Conservation (phyloP, 306 rosid species). For the Trichosanthes truncata region DNA sequence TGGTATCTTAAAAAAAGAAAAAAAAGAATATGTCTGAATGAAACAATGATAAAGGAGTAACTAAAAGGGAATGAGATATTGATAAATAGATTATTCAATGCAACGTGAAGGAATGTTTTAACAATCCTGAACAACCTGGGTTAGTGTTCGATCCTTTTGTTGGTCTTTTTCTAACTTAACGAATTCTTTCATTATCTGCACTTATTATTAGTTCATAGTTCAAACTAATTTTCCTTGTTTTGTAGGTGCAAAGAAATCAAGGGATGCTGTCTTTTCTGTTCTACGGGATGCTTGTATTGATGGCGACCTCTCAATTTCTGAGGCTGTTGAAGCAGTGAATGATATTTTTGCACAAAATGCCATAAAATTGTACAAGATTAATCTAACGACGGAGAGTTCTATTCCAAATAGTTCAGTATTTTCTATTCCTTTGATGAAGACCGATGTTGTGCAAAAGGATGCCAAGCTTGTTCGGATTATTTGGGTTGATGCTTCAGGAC, state of each 20-base stretch:
- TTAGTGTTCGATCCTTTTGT: not conserved
- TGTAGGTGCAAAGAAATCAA: constrained; percentile 74
- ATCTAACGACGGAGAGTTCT: constrained; percentile 8
- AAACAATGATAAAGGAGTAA: not conserved
- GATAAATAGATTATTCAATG: not conserved
- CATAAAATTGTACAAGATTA: constrained; percentile 53
- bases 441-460: constrained; percentile 24
- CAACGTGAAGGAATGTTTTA: not conserved
- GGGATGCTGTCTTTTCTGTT: constrained; percentile 65
- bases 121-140: not conserved
- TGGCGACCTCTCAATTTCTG: constrained; percentile 67
- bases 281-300: constrained; percentile 59
- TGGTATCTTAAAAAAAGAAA: not conserved
- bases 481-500: constrained; percentile 85
- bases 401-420: constrained; percentile 18
- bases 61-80: not conserved
- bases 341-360: constrained; percentile 72
- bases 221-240: constrained; percentile 13
- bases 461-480: constrained; percentile 58
- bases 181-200: not conserved
- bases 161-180: not conserved
- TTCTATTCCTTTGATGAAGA: constrained; percentile 15
- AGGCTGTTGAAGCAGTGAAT: constrained; percentile 70
- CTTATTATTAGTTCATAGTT: not conserved
- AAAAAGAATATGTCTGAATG: not conserved